Evolutionary conservation across 148 eudicot genomes (phyloP).

Genomic region (Vaccinium myrtillus): DNA sequence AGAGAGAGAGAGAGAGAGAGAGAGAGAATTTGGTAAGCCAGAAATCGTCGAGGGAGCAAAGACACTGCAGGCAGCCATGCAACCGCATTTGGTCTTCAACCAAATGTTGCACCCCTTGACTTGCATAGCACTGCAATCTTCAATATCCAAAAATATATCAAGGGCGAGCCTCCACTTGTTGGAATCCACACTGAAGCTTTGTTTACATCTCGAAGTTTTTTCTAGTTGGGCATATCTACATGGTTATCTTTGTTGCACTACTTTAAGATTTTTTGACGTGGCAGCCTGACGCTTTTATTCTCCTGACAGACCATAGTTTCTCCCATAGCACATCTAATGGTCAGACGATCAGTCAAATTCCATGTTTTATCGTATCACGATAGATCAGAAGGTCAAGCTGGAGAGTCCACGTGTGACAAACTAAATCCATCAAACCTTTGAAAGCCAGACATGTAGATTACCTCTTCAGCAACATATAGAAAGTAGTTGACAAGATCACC

Average conservation of each 20-base stretch:
- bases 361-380: neutral
- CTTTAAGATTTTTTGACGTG: neutral
- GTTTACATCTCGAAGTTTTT: no score
- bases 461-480: constrained; percentile 98
- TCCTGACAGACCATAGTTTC: neutral
- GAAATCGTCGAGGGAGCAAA: neutral
- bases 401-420: neutral
- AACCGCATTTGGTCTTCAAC: no score
- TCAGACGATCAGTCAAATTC: neutral
- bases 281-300: neutral
- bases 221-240: no score
- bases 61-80: no score
- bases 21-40: neutral
- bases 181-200: no score
- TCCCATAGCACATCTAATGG: neutral
- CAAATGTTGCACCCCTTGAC: no score
- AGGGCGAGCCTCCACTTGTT: no score
- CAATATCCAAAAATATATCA: no score
- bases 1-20: neutral
- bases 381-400: neutral
- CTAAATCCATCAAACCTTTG: neutral
- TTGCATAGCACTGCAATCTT: no score
- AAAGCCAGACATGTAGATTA: constrained; percentile 25
- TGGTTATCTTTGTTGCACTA: neutral
- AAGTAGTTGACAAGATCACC: constrained; percentile 99